A percentile compares a stretch with the other conserved stretches of the same genome.
Conservation (phyloP, 225 moss, liverwort and hornwort species). For the Climacium dendroides region DNA sequence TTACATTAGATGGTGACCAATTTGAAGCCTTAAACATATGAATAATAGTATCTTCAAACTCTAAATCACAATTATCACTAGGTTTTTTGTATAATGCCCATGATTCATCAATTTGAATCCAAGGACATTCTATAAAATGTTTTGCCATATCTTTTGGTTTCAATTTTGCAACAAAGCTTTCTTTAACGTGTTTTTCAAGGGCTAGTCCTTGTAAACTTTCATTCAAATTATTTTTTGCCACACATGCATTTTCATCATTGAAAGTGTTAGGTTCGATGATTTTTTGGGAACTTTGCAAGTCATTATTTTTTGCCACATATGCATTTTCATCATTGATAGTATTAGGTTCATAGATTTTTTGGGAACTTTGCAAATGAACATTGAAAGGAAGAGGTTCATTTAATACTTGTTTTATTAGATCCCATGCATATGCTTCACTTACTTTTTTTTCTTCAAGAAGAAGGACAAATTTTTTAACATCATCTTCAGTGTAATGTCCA, state of each 20-base stretch:
- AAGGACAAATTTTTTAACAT: neutral
- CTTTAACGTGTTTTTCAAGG: fast-evolving
- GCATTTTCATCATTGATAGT: neutral
- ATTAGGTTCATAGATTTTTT: neutral
- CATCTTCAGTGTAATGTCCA: neutral
- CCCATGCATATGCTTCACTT: neutral
- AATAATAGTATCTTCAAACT: neutral
- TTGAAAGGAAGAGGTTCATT: neutral
- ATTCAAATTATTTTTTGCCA: too few species aligned
- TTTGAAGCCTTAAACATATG: neutral
- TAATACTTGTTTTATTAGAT: neutral
- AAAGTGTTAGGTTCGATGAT: neutral
- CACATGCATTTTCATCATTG: neutral
- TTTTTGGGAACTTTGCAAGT: too few species aligned
- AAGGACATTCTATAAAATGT: neutral
- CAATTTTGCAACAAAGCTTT: neutral
- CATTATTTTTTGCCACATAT: too few species aligned
- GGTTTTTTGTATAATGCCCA: neutral
- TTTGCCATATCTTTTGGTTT: neutral
- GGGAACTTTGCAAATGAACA: too few species aligned
- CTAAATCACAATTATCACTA: neutral
- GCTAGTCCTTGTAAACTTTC: neutral
- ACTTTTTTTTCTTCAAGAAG: neutral
- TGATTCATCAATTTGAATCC: neutral
- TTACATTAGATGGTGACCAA: neutral